Percentiles rank a stretch among this genome's conserved stretches.
These are phyloP conservation scores for Pseudogymnoascus sp. DNA, from an alignment of 2,329 filamentous ascomycete species.

Conservation along the genomic window DNA sequence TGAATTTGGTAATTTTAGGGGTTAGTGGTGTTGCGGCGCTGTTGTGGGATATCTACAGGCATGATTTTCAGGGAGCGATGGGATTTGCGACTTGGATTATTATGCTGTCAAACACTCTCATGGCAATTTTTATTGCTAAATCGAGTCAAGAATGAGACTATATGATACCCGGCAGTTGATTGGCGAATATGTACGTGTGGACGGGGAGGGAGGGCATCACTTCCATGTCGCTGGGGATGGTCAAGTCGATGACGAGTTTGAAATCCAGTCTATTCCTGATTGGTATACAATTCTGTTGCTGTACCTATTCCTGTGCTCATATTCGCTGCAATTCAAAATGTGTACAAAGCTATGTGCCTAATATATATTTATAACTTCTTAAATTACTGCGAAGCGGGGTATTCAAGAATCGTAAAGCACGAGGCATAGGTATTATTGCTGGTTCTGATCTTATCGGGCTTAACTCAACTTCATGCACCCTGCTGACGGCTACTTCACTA, in stretches of 20 bases:
- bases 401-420: neutral
- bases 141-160: neutral
- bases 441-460: too few species aligned
- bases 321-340: too few species aligned
- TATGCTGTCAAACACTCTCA: neutral
- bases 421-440: neutral
- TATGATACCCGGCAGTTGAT: neutral
- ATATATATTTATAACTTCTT: neutral
- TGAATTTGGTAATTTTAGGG: neutral
- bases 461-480: too few species aligned
- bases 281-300: too few species aligned
- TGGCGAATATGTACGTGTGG: neutral
- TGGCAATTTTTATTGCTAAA: neutral
- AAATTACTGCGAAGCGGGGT: neutral
- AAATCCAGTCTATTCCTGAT: too few species aligned
- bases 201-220: neutral
- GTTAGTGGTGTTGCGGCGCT: slow-evolving; percentile 10
- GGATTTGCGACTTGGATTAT: slow-evolving; percentile 12
- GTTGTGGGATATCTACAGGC: slow-evolving; percentile 9
- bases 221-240: too few species aligned
- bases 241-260: too few species aligned
- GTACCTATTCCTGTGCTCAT: too few species aligned
- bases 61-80: slow-evolving; percentile 12
- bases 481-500: too few species aligned
- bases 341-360: too few species aligned